phyloP scores from a whole-genome alignment of 2,329 filamentous ascomycete species.

The Fusarium circinatum region DNA sequence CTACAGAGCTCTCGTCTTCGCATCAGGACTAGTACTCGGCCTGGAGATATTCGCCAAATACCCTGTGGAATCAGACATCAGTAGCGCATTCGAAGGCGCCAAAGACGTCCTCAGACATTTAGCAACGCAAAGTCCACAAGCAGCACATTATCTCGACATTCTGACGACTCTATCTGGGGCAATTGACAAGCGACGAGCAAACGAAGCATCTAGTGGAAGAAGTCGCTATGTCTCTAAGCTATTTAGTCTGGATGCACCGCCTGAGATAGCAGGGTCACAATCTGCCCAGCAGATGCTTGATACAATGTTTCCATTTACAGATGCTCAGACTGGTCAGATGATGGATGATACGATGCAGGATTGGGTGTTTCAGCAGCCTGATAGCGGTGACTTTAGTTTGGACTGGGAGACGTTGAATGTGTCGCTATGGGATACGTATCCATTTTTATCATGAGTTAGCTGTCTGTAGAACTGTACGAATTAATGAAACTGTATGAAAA shows the following conservation, averaged over 20 bases:
- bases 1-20: constrained; percentile 62
- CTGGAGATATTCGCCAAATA: constrained; percentile 64
- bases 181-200: constrained; percentile 44
- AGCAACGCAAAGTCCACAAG: constrained; percentile 62
- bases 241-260: constrained; percentile 22
- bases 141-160: constrained; percentile 67
- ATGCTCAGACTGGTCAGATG: not conserved
- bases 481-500: not conserved
- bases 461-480: not conserved
- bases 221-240: constrained; percentile 41
- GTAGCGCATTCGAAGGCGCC: constrained; percentile 60
- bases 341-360: constrained; percentile 16
- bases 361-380: constrained; percentile 30
- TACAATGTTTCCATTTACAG: not conserved
- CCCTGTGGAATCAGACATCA: constrained; percentile 56
- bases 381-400: constrained; percentile 32
- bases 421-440: constrained; percentile 41
- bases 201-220: constrained; percentile 28
- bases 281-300: not conserved
- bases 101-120: constrained; percentile 61
- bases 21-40: constrained; percentile 65
- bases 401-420: constrained; percentile 42
- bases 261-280: not conserved
- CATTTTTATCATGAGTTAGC: constrained; percentile 29
- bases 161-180: constrained; percentile 58